Base-by-base conservation (phyloP, 2,329 filamentous ascomycete species). In the Penicillium sp. region DNA sequence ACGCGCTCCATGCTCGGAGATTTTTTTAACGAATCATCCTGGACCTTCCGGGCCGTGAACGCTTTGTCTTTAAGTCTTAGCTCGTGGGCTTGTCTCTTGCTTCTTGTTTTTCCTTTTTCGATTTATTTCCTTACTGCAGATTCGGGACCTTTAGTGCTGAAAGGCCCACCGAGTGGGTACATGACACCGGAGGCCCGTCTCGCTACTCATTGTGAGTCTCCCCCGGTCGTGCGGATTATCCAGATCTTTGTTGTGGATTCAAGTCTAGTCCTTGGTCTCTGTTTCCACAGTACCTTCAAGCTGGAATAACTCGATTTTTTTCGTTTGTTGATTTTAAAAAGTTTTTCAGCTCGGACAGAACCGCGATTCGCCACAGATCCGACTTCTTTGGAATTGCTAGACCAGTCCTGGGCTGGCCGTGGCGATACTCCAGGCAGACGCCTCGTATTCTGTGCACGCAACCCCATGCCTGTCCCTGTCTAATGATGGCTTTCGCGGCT, bases 1-100 rank as follows among this genome's bases (percentile, higher is more conserved):
- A 61, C 60, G 65, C 58, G 62, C 51, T 67, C 65, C 64, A 71
- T 64, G 65, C 10, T 65, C 67, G 64, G 64, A 69, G 63, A 41
- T 70, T 68, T 67, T 67, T 65, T 20, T 31, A 22, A 15, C 14
- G 51, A 53, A 31, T 53, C 12, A 15, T 60, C 48, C 58, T 60
- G 59, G 60, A 58, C 56, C 7, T 31, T 39, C 48, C 54, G 22
- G 54, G 35, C 42, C 34, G 42, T 55, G 17, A 38, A 48, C 53
- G 53, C 31, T 38, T 28, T 47, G 25, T 47, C 43, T 47, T 47
- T 14, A 31, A 47, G 25, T 47, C 25, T 47, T n/a, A 47, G 43
- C 43, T 47, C 14, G 14, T 47, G 10, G 47, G 10, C 14, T 28
- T 17, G 28, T 17, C 12, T 11, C 4, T 20, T 47, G 28, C 28